A percentile compares a stretch with the other conserved stretches of the same genome.
These are phyloP conservation scores for Paramyrothecium sp. DNA, from an alignment of 2,329 filamentous ascomycete genomes.

Conservation along the genomic window DNA sequence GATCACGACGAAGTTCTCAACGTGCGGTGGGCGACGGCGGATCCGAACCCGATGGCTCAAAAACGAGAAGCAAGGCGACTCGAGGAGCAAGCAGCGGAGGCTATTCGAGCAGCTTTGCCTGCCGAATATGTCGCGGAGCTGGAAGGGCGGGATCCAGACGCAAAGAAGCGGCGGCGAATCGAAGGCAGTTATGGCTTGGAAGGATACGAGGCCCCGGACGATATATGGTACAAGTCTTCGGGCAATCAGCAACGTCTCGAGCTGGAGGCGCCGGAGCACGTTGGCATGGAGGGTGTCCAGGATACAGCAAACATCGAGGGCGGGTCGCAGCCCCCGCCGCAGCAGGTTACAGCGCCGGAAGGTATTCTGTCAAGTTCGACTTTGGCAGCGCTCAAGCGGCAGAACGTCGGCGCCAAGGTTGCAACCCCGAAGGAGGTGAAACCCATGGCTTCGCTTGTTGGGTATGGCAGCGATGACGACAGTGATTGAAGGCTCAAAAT, in stretches of 20 bases:
- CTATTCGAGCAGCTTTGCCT: constrained; percentile 82
- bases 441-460: constrained; percentile 10
- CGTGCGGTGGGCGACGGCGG: constrained; percentile 93
- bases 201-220: constrained; percentile 91
- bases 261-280: not conserved
- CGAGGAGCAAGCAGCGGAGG: constrained; percentile 95
- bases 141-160: constrained; percentile 85
- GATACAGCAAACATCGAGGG: not conserved
- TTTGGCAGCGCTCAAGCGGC: not conserved
- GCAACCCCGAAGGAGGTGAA: constrained; percentile 45
- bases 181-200: constrained; percentile 86
- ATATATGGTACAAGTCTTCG: constrained; percentile 46
- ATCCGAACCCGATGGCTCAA: constrained; percentile 93
- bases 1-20: constrained; percentile 93
- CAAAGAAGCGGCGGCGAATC: constrained; percentile 83
- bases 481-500: not conserved
- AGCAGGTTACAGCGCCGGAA: not conserved
- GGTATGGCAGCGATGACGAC: constrained; percentile 3
- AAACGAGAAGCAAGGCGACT: constrained; percentile 85
- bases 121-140: constrained; percentile 91
- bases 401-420: constrained; percentile 1
- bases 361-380: not conserved
- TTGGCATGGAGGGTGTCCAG: not conserved
- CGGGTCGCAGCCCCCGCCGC: too few species aligned
- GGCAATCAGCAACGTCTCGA: not conserved